Evolutionary conservation across 2,329 filamentous ascomycete species (phyloP).

Genomic region (Diaporthe amygdali): DNA sequence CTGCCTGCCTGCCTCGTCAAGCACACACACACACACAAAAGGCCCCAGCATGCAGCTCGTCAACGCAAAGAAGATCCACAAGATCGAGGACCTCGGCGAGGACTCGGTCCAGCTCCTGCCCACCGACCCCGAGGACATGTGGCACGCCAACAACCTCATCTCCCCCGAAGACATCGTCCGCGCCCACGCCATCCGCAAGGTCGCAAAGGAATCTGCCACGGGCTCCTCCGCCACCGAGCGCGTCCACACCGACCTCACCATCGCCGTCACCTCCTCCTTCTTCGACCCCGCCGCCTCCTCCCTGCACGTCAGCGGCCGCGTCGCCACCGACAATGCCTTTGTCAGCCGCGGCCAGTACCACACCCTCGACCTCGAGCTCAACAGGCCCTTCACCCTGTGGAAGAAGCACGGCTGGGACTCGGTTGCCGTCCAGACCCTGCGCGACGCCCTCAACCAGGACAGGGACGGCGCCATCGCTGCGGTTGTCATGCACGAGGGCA

Average conservation of each 20-base stretch:
- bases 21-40: not conserved
- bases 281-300: conserved; percentile 62
- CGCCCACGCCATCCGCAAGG: conserved; percentile 62
- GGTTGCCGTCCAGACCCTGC: conserved; percentile 78
- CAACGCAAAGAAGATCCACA: conserved; percentile 41
- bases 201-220: conserved; percentile 50
- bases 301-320: conserved; percentile 61
- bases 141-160: conserved; percentile 68
- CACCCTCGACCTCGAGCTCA: conserved; percentile 80
- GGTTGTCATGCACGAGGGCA: conserved; percentile 90
- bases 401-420: conserved; percentile 91
- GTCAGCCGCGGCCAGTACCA: conserved; percentile 62
- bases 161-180: conserved; percentile 56
- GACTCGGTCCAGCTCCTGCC: conserved; percentile 45
- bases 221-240: conserved; percentile 55
- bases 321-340: conserved; percentile 57
- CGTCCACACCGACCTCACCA: conserved; percentile 62
- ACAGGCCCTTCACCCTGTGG: conserved; percentile 85
- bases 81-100: conserved; percentile 44
- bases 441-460: conserved; percentile 79
- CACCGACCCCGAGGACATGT: conserved; percentile 52
- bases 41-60: conserved; percentile 43
- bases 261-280: conserved; percentile 61
- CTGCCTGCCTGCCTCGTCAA: not conserved
- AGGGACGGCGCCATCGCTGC: conserved; percentile 84